Evolutionary conservation across 192 early-diverging fungal species (phyloP), one percentile per base, ranked within the genome.

Genomic region (Coemansia sp.): DNA sequence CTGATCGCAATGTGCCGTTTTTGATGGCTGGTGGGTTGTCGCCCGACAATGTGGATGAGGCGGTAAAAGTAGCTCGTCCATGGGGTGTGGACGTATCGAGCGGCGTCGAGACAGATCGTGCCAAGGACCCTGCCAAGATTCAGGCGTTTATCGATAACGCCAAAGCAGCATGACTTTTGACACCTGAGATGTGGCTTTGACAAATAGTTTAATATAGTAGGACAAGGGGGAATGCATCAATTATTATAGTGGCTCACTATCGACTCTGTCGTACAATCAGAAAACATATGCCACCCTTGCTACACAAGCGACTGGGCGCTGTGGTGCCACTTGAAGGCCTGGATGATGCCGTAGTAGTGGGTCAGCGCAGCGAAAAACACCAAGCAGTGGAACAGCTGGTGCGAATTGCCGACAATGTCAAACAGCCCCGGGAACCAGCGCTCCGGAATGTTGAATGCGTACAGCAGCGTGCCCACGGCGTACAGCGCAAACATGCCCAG

Each of bases 361-460:
- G 3, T 60, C 3, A 82, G 19, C 22, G 91, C 88, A 9, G 91
- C 95, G 6, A 82, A 54, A 8, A 96, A 81, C 2, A 95, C 92
- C 55, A 89, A 85, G 4, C 91, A 23, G 61, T 97, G 95, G 65
- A 93, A 95, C 42, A 97, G 93, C 79, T 97, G 95, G 65, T 94
- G 93, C 44, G 81, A 93, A 70, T 84, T 86, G 66, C 89, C 86
- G 84, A 84, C 91, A 57, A 88, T 82, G 67, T 95, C 91, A 59
- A 93, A 92, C 62, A 71, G 84, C 2, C 94, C 93, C 5, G 95
- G 95, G 65, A 75, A 90, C 85, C 86, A 88, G 46, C 88, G 72
- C 71, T 97, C 95, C 14, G 95, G 95, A n/a, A 91, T 71, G n/a
- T 91, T 98, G 96, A 19, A 98, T 60, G 5, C 93, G 62, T 98